Evolutionary conservation across 495 filamentous ascomycete genomes (phyloP).

Genomic region (Massariosphaeria phaeospora): DNA sequence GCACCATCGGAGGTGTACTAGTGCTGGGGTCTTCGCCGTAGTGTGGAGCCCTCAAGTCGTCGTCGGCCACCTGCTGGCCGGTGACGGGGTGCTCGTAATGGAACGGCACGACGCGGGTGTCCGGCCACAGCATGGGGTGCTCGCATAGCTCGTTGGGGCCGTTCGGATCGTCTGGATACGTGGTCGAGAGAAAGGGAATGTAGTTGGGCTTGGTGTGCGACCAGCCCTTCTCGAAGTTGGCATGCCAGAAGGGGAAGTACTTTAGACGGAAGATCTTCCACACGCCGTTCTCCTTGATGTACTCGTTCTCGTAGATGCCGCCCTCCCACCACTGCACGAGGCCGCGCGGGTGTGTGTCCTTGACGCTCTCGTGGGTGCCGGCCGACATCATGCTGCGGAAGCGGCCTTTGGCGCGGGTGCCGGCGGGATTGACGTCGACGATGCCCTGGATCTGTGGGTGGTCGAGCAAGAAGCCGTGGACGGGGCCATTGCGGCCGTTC

Average conservation of each 20-base stretch:
- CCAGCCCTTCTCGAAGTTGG: constrained; percentile 51
- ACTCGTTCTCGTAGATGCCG: constrained; percentile 56
- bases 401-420: constrained; percentile 49
- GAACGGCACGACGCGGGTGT: constrained; percentile 52
- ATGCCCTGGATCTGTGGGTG: constrained; percentile 54
- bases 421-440: constrained; percentile 38
- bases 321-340: constrained; percentile 55
- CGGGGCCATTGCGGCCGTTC: constrained; percentile 50
- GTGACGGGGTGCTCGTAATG: constrained; percentile 55
- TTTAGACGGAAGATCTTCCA: constrained; percentile 54
- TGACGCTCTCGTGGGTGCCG: constrained; percentile 48
- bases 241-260: constrained; percentile 57
- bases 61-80: constrained; percentile 41
- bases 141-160: constrained; percentile 53
- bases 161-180: constrained; percentile 46
- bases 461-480: constrained; percentile 53
- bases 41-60: constrained; percentile 48
- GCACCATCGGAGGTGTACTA: constrained; percentile 43
- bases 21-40: constrained; percentile 42
- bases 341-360: constrained; percentile 47
- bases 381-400: constrained; percentile 55
- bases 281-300: constrained; percentile 52
- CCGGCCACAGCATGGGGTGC: constrained; percentile 53
- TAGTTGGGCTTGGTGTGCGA: constrained; percentile 50
- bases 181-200: constrained; percentile 44